Conservation (phyloP, 805 yeast genomes). For the Spencermartinsiella europaea region DNA sequence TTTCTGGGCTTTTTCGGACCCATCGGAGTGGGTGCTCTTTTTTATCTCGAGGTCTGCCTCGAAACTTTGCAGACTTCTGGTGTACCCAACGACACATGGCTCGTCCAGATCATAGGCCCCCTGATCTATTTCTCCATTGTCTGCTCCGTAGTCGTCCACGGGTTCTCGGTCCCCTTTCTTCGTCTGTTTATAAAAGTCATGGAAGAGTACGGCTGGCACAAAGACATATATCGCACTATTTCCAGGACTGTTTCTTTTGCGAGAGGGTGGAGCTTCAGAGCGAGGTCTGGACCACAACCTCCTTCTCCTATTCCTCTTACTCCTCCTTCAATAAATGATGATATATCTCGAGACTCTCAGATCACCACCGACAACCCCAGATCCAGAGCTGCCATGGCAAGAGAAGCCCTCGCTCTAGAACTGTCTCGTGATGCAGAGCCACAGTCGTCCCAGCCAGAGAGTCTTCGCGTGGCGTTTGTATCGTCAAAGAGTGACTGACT, state of each 20-base stretch:
- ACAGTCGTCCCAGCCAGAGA: not conserved
- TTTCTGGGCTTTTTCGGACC: slow-evolving; percentile 77
- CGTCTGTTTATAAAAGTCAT: slow-evolving; percentile 3
- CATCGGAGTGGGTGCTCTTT: slow-evolving; percentile 66
- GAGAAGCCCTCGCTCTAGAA: not conserved
- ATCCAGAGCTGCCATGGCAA: not conserved
- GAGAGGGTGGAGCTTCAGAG: not conserved
- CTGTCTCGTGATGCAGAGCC: not conserved
- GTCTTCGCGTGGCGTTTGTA: not conserved
- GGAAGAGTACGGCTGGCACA: not conserved
- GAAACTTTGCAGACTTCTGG: slow-evolving; percentile 32
- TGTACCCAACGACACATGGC: slow-evolving; percentile 28
- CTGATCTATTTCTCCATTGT: slow-evolving; percentile 64
- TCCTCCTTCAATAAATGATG: not conserved
- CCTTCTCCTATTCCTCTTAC: too few species aligned
- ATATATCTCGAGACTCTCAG: too few species aligned
- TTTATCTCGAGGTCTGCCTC: slow-evolving; percentile 44
- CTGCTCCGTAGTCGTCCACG: slow-evolving; percentile 70
- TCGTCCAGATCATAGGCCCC: slow-evolving; percentile 58
- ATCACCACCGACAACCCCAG: not conserved
- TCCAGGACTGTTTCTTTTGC: not conserved
- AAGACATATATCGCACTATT: not conserved
- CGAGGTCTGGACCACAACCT: not conserved
- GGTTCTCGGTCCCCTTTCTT: slow-evolving; percentile 32
- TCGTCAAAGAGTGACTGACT: not conserved